These are phyloP conservation scores for Alternaria sp. DNA, from an alignment of 2,329 filamentous ascomycete species.

Conservation along the genomic window DNA sequence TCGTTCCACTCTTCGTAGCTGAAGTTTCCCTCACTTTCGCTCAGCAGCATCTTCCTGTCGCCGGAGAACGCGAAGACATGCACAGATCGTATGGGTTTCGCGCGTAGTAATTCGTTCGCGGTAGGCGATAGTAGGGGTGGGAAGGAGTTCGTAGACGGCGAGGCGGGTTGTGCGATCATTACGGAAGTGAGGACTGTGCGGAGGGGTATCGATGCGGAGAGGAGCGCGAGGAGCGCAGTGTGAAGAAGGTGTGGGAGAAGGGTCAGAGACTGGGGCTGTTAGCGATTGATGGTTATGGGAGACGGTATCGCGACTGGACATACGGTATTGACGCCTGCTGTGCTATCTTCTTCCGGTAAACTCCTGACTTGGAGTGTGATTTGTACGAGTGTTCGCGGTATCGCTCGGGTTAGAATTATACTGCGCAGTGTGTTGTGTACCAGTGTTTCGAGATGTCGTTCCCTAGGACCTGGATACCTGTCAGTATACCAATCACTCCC, in stretches of 20 bases:
- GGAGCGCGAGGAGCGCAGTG: constrained; percentile 78
- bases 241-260: constrained; percentile 84
- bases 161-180: constrained; percentile 77
- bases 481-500: neutral
- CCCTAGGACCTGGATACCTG: constrained; percentile 47
- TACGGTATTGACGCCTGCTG: constrained; percentile 67
- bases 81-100: constrained; percentile 77
- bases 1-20: constrained; percentile 76
- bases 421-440: constrained; percentile 75
- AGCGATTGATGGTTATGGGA: constrained; percentile 8
- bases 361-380: constrained; percentile 78
- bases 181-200: constrained; percentile 79
- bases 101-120: constrained; percentile 65
- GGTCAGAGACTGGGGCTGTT: constrained; percentile 68
- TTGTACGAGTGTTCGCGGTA: constrained; percentile 79
- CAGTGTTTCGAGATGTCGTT: constrained; percentile 79
- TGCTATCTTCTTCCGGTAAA: constrained; percentile 70
- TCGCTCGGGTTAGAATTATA: constrained; percentile 75
- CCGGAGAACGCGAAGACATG: constrained; percentile 82
- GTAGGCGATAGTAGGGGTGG: constrained; percentile 60
- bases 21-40: constrained; percentile 83
- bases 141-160: constrained; percentile 65
- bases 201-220: constrained; percentile 84
- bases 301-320: constrained; percentile 33
- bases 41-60: constrained; percentile 72